phyloP scores from a whole-genome alignment of 805 yeast species.

The Pichia phayaonensis region DNA sequence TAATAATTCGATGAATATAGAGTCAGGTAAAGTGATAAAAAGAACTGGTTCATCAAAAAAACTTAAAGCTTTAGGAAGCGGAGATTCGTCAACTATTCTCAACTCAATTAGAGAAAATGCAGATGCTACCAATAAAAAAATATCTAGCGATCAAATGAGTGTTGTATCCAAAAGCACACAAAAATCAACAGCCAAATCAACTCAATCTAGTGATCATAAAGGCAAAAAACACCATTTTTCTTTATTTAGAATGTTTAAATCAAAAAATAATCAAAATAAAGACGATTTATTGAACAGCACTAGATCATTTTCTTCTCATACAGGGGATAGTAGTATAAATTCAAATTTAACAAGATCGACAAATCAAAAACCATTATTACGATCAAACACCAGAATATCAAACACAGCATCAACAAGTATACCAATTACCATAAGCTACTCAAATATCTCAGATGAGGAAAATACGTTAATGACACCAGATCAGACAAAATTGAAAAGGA shows the following conservation, averaged over 20 bases:
- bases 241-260: constrained; percentile 5
- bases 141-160: neutral
- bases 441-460: neutral
- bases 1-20: neutral
- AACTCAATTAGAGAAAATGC: neutral
- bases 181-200: neutral
- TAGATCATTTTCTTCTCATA: neutral
- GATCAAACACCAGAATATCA: neutral
- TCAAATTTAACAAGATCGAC: neutral
- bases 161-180: constrained; percentile 1
- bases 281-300: no score
- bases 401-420: neutral
- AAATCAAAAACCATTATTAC: neutral
- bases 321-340: neutral
- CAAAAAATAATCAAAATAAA: neutral
- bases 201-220: neutral
- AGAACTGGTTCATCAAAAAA: neutral
- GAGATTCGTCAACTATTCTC: neutral
- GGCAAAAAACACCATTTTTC: constrained; percentile 6
- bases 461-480: constrained; percentile 4
- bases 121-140: neutral
- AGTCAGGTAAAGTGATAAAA: neutral
- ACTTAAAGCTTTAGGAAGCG: neutral
- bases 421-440: neutral
- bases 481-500: constrained; percentile 11